Percentiles rank a stretch among this genome's conserved stretches.
Conservation (phyloP, 257 asterid genomes). For the Lithospermum erythrorhizon region DNA sequence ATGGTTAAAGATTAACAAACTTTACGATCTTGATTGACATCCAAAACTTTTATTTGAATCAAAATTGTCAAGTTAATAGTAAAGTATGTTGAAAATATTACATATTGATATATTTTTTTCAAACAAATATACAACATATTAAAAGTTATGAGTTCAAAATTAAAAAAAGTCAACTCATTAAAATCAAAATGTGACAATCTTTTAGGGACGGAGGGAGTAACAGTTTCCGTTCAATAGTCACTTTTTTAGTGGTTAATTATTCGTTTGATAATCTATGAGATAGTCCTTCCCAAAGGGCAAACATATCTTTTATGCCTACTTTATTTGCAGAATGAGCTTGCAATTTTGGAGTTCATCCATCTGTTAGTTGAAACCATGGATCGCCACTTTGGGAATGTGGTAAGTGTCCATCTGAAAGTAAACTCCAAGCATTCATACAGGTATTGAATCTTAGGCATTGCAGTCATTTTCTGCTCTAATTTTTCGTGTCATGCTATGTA, state of each 20-base stretch:
- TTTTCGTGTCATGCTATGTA: conserved; percentile 14
- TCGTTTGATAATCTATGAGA: background rate
- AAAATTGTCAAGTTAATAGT: too few relatives aligned
- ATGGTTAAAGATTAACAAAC: too few relatives aligned
- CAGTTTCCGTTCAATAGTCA: too few relatives aligned
- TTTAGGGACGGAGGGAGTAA: too few relatives aligned
- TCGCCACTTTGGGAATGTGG: conserved; percentile 99
- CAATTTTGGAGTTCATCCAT: conserved; percentile 88
- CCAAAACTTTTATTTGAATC: too few relatives aligned
- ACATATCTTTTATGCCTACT: conserved; percentile 2
- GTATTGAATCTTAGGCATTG: background rate
- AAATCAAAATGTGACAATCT: too few relatives aligned
- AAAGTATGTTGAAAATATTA: too few relatives aligned
- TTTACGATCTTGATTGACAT: too few relatives aligned
- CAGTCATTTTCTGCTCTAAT: background rate
- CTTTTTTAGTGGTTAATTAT: background rate
- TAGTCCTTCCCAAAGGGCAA: background rate
- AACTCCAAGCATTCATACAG: background rate
- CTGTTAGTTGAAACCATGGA: conserved; percentile 97
- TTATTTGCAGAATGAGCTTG: conserved; percentile 78
- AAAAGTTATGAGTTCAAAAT: too few relatives aligned
- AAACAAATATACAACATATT: too few relatives aligned
- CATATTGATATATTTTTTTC: too few relatives aligned
- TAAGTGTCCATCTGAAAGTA: conserved; percentile 20
- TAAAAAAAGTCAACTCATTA: too few relatives aligned